phyloP scores from a whole-genome alignment of 1,139 yeast species.

The Yamadazyma pseudoaaseri region DNA sequence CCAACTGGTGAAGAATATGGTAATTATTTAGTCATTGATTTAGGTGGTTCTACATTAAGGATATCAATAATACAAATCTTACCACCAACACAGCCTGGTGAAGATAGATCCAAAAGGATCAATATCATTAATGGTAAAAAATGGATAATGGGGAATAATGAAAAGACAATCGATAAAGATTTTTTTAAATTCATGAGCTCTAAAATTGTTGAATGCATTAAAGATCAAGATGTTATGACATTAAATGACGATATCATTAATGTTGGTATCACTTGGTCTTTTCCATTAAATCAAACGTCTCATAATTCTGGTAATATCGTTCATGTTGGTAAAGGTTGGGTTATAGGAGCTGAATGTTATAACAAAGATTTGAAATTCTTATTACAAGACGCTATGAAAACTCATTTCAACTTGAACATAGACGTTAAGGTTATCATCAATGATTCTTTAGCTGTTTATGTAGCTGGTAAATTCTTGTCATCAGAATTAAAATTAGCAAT shows the following conservation, averaged over 20 bases:
- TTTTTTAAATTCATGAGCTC: constrained; percentile 44
- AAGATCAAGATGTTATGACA: constrained; percentile 24
- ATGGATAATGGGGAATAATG: constrained; percentile 41
- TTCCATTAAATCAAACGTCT: constrained; percentile 47
- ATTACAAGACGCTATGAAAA: constrained; percentile 30
- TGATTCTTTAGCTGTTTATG: constrained; percentile 48
- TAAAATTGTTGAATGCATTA: constrained; percentile 31
- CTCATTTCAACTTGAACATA: constrained; percentile 23
- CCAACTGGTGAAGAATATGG: constrained; percentile 48
- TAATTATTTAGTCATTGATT: constrained; percentile 45
- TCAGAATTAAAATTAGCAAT: constrained; percentile 38
- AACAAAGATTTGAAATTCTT: constrained; percentile 42
- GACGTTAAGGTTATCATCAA: constrained; percentile 38
- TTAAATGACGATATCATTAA: constrained; percentile 21
- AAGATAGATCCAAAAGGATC: constrained; percentile 22
- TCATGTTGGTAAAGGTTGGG: constrained; percentile 53
- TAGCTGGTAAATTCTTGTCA: constrained; percentile 44
- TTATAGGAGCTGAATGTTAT: constrained; percentile 36
- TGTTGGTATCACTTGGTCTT: constrained; percentile 59
- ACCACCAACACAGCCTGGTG: constrained; percentile 7
- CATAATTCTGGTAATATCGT: constrained; percentile 46
- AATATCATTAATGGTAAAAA: constrained; percentile 32
- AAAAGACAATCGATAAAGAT: constrained; percentile 33
- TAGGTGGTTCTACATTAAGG: constrained; percentile 57
- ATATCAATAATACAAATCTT: constrained; percentile 42